Conservation (phyloP, 2,329 filamentous ascomycete genomes). For the Geosmithia morbida region DNA sequence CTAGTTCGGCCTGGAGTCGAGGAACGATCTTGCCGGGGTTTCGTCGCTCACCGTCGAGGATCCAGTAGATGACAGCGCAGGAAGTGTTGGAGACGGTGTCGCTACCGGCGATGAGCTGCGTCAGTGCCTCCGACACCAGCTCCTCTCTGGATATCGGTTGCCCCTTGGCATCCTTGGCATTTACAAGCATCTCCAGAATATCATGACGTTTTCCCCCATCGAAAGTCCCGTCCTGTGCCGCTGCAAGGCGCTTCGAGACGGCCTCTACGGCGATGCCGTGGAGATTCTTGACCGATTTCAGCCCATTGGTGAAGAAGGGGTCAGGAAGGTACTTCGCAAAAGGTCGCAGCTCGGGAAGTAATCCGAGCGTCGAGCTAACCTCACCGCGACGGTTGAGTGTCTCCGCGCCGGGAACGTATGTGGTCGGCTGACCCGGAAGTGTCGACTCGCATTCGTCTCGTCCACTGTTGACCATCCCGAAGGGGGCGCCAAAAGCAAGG, state of each 20-base stretch:
- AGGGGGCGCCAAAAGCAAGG: constrained; percentile 6
- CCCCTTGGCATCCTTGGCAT: constrained; percentile 3
- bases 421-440: constrained; percentile 3
- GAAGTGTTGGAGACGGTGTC: constrained; percentile 6
- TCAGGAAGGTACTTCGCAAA: constrained; percentile 5
- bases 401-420: constrained; percentile 4
- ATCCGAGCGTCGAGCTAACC: constrained; percentile 5
- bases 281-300: constrained; percentile 5
- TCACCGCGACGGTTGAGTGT: constrained; percentile 5
- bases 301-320: constrained; percentile 5
- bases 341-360: constrained; percentile 2
- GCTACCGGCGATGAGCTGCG: constrained; percentile 6
- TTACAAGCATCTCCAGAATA: constrained; percentile 4
- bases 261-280: constrained; percentile 4
- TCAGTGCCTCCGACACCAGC: constrained; percentile 4
- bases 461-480: constrained; percentile 5
- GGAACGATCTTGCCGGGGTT: constrained; percentile 3
- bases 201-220: constrained; percentile 1
- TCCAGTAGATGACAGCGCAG: constrained; percentile 5
- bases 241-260: constrained; percentile 2
- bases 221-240: background rate
- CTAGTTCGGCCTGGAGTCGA: constrained; percentile 4
- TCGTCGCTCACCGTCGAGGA: constrained; percentile 4
- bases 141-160: constrained; percentile 4
- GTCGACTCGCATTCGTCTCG: constrained; percentile 5